phyloP scores from a whole-genome alignment of 2,329 filamentous ascomycete genomes.

The Neoarthrinium moseri region DNA sequence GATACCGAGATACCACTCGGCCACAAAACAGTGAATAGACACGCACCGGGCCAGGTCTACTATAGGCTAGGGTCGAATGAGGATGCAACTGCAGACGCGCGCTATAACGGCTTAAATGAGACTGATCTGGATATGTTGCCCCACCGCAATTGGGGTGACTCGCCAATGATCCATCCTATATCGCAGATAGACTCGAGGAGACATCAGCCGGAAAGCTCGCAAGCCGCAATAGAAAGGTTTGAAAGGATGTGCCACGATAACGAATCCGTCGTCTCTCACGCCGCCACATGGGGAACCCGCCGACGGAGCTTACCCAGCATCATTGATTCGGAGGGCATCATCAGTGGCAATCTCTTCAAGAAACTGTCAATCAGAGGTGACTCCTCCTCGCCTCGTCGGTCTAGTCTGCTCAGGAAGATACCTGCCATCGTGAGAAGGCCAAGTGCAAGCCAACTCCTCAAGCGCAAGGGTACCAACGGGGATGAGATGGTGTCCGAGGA shows the following conservation, averaged over 20 bases:
- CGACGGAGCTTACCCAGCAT: slow-evolving; percentile 62
- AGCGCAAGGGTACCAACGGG: slow-evolving; percentile 22
- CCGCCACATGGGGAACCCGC: slow-evolving; percentile 70
- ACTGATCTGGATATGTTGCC: slow-evolving; percentile 50
- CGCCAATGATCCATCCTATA: slow-evolving; percentile 47
- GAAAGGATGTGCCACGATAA: slow-evolving; percentile 53
- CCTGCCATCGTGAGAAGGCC: slow-evolving; percentile 50
- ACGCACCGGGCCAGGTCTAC: slow-evolving; percentile 50
- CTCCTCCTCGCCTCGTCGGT: slow-evolving; percentile 35
- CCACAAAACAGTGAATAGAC: slow-evolving; percentile 48
- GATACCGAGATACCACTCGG: slow-evolving; percentile 43
- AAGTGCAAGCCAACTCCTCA: slow-evolving; percentile 38
- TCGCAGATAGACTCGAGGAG: slow-evolving; percentile 26
- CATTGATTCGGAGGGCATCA: slow-evolving; percentile 58
- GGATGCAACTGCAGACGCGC: slow-evolving; percentile 22
- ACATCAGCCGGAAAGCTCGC: slow-evolving; percentile 49
- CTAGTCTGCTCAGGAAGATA: slow-evolving; percentile 54
- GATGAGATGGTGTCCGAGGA: slow-evolving; percentile 8
- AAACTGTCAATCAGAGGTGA: slow-evolving; percentile 54
- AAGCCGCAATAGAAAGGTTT: slow-evolving; percentile 53
- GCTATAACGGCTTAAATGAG: slow-evolving; percentile 37
- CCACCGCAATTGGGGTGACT: slow-evolving; percentile 48
- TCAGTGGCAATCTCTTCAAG: slow-evolving; percentile 62
- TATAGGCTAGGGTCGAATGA: slow-evolving; percentile 20
- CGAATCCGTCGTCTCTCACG: slow-evolving; percentile 58